Evolutionary conservation across 2,329 filamentous ascomycete genomes (phyloP), one percentile per base, ranked within the genome.

Genomic region (Trichoderma lentiforme): DNA sequence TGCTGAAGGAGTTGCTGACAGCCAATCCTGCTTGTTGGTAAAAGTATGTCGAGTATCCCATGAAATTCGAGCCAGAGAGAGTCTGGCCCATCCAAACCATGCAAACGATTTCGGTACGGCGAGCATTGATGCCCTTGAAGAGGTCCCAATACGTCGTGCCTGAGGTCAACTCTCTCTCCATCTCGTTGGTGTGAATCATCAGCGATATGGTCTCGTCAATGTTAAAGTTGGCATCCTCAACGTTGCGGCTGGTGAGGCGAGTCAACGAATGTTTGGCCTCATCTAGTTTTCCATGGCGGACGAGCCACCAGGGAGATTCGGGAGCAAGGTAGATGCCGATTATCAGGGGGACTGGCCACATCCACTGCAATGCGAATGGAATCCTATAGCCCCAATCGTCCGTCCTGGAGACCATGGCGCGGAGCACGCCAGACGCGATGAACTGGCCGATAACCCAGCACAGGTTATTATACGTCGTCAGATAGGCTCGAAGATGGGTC

Each of bases 1-100:
- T 80, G 73, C 76, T 82, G 75, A 83, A 83, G 0, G 82, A 81
- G 70, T 81, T 80, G 14, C 79, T 77, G 5, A 79, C 76, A 9
- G 76, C 79, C 73, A 86, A 79, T 2, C 84, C 83, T 14, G 82
- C 84, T 71, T 82, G 82, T 30, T 82, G 78, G 70, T 83, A 85
- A 72, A 85, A 86, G 74, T 84, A 83, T 34, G 88, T 90, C 24
- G 88, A 89, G 79, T 89, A 90, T 73, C 88, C 88, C 79, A 88
- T 89, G 73, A 86, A 80, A 7, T 79, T 79, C 2, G 80, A 71
- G 12, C 83, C 83, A 70, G 81, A 83, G 0, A 83, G 74, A 0
- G 80, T 81, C 76, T 84, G 83, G 6, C 81, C 80, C 43, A 82
- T 80, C 78, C 82, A 86, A 0, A 80, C 84, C 78, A 85, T 76